phyloP scores from a whole-genome alignment of 257 asterid genomes.

The Paraleonurus japonicus region DNA sequence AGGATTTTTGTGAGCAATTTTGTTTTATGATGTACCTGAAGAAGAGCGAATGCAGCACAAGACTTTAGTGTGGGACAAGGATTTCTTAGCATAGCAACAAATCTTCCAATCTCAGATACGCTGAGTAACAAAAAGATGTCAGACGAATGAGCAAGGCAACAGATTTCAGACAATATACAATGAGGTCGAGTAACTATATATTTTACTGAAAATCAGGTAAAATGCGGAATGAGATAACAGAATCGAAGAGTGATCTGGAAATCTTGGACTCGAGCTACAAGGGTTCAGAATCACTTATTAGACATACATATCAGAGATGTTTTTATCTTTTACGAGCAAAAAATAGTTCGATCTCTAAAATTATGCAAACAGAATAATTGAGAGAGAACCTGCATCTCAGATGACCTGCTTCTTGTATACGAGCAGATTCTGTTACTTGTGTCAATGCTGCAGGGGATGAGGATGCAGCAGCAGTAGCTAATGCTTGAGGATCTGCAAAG shows the following conservation, averaged over 20 bases:
- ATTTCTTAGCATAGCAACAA: constrained; percentile 70
- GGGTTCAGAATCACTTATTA: not conserved
- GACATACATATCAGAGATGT: not conserved
- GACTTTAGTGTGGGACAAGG: constrained; percentile 65
- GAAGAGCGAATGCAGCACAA: constrained; percentile 86
- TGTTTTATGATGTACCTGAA: constrained; percentile 64
- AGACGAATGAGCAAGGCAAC: not conserved
- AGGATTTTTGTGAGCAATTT: too few relatives aligned
- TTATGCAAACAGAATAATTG: not conserved
- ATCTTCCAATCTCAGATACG: constrained; percentile 80
- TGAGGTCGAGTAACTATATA: not conserved
- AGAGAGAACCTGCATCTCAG: constrained; percentile 80
- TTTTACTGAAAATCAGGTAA: too few relatives aligned
- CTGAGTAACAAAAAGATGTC: constrained; percentile 32
- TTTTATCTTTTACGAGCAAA: too few relatives aligned
- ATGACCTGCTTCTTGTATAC: constrained; percentile 88
- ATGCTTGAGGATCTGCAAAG: constrained; percentile 69
- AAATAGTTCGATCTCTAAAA: not conserved
- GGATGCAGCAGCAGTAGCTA: constrained; percentile 73
- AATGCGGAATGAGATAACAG: not conserved
- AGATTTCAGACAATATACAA: not conserved
- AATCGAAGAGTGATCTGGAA: not conserved
- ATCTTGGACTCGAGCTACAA: not conserved
- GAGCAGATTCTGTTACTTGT: constrained; percentile 74
- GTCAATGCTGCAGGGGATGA: constrained; percentile 65